These are phyloP conservation scores for Kwoniella shandongensis DNA, from an alignment of 768 basidiomycete species.

Conservation along the genomic window DNA sequence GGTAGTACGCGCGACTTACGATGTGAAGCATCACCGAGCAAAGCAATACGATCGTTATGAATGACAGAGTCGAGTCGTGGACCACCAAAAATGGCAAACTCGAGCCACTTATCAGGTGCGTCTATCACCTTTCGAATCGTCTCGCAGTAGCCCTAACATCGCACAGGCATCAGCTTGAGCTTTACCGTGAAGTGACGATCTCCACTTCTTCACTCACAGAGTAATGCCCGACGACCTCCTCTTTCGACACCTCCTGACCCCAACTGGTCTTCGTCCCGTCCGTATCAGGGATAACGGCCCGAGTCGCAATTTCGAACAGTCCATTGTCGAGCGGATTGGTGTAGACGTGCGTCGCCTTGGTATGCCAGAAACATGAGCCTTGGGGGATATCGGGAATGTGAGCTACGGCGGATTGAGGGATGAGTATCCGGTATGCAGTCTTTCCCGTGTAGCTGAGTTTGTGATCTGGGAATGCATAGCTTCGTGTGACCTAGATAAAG, in stretches of 20 bases:
- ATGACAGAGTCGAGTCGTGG: slow-evolving; percentile 28
- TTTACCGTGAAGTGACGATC: too few species aligned
- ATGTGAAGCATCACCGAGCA: slow-evolving; percentile 40
- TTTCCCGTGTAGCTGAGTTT: slow-evolving; percentile 36
- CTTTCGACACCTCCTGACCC: slow-evolving; percentile 21
- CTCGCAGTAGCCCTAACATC: slow-evolving; percentile 22
- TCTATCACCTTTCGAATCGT: slow-evolving; percentile 22
- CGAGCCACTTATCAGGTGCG: slow-evolving; percentile 30
- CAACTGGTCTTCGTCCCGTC: slow-evolving; percentile 27
- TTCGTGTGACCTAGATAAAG: slow-evolving; percentile 27
- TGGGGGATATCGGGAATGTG: slow-evolving; percentile 25
- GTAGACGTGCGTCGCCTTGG: slow-evolving; percentile 22
- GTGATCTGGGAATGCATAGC: slow-evolving; percentile 37
- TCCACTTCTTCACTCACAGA: too few species aligned
- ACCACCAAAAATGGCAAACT: slow-evolving; percentile 39
- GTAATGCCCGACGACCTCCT: slow-evolving; percentile 22
- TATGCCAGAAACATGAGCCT: slow-evolving; percentile 27
- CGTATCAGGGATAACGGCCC: slow-evolving; percentile 19
- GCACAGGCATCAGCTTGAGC: background rate
- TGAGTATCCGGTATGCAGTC: slow-evolving; percentile 28
- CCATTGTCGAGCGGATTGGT: slow-evolving; percentile 28
- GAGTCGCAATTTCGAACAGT: slow-evolving; percentile 24
- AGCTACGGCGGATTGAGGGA: slow-evolving; percentile 26
- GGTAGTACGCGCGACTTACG: slow-evolving; percentile 20
- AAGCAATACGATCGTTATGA: slow-evolving; percentile 18